These are phyloP conservation scores for Ceratobasidium theobromae DNA, from an alignment of 1,284 basidiomycete species.

Conservation along the genomic window DNA sequence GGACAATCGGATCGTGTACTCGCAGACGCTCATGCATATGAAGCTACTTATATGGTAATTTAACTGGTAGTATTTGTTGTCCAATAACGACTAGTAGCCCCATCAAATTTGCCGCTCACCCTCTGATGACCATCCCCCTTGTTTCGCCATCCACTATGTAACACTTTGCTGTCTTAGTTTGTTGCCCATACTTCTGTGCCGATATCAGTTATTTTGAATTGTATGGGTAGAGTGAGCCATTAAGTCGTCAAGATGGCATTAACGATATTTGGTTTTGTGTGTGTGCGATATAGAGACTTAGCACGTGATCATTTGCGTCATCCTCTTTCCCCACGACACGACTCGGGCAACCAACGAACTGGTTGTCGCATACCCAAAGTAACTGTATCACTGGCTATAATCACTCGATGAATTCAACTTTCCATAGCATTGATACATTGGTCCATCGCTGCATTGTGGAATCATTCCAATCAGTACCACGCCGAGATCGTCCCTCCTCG, in stretches of 20 bases:
- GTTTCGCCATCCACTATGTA: too few species aligned
- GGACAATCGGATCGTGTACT: too few species aligned
- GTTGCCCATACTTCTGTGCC: too few species aligned
- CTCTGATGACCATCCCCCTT: too few species aligned
- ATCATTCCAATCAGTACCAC: not conserved
- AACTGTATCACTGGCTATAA: not conserved
- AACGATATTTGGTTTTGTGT: not conserved
- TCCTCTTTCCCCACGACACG: not conserved
- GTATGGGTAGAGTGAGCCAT: not conserved
- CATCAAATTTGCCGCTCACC: too few species aligned
- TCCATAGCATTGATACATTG: not conserved
- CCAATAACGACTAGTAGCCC: too few species aligned
- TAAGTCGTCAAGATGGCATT: not conserved
- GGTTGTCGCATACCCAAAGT: not conserved
- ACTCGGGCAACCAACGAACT: not conserved
- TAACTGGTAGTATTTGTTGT: too few species aligned
- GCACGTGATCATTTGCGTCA: not conserved
- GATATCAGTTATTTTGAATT: not conserved
- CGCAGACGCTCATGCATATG: too few species aligned
- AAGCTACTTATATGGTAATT: too few species aligned
- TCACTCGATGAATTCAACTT: not conserved
- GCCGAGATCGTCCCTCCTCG: slow-evolving; percentile 14
- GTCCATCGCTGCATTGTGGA: slow-evolving; percentile 8
- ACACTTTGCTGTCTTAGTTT: too few species aligned
- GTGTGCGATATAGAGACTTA: not conserved